phyloP scores from a whole-genome alignment of 2,329 filamentous ascomycete species.

The Dothideomycetes sp. region DNA sequence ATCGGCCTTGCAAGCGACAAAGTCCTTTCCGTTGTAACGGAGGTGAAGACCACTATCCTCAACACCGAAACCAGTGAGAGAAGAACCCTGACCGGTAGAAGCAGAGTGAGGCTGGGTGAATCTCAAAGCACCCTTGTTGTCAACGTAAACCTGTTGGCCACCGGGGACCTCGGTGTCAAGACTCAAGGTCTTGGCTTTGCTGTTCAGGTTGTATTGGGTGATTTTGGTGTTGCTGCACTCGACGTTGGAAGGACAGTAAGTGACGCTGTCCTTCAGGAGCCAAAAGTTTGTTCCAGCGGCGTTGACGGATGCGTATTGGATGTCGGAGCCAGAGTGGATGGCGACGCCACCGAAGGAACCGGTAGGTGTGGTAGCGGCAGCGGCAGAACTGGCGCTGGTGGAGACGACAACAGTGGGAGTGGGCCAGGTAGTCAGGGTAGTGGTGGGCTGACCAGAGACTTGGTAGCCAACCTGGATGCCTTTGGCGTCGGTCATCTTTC shows the following conservation, averaged over 20 bases:
- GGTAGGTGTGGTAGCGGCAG: slow-evolving; percentile 4
- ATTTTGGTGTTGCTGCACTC: slow-evolving; percentile 13
- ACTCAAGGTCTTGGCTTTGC: slow-evolving; percentile 10
- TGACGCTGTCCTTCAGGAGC: slow-evolving; percentile 6
- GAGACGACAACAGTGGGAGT: slow-evolving; percentile 1
- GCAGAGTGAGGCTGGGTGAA: slow-evolving; percentile 14
- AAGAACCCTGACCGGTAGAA: slow-evolving; percentile 3
- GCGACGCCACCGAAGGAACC: slow-evolving; percentile 17
- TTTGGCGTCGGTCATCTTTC: slow-evolving; percentile 2
- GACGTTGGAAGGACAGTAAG: slow-evolving; percentile 10
- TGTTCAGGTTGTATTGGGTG: slow-evolving; percentile 16
- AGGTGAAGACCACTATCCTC: slow-evolving; percentile 10
- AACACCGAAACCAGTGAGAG: slow-evolving; percentile 11
- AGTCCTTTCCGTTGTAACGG: slow-evolving; percentile 13
- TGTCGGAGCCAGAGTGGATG: slow-evolving; percentile 16
- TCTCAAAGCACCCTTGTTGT: slow-evolving; percentile 3
- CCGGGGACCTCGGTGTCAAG: slow-evolving; percentile 13
- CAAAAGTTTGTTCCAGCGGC: slow-evolving; percentile 10
- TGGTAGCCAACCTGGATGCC: not conserved
- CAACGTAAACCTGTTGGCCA: slow-evolving; percentile 16
- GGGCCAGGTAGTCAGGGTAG: slow-evolving; percentile 3
- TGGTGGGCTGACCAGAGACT: not conserved
- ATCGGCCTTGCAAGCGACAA: slow-evolving; percentile 12
- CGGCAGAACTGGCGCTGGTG: slow-evolving; percentile 11
- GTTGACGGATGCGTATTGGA: slow-evolving; percentile 18